Percentiles rank a stretch among this genome's conserved stretches.
These are phyloP conservation scores for Ceratobasidium sp. DNA, from an alignment of 1,284 basidiomycete species.

Conservation along the genomic window DNA sequence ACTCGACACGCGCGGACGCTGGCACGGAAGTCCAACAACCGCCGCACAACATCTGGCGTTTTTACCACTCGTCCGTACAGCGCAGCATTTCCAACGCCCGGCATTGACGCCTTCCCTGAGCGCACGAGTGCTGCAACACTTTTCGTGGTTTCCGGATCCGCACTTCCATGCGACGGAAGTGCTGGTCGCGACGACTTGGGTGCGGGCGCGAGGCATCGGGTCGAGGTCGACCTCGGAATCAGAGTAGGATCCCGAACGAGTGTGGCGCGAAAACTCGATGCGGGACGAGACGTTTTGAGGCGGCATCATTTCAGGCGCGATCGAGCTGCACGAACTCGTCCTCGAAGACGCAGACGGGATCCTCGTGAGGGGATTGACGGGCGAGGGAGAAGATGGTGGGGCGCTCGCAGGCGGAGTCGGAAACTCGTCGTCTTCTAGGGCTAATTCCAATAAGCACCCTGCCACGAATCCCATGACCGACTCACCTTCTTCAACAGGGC, in stretches of 20 bases:
- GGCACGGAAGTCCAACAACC: slow-evolving; percentile 18
- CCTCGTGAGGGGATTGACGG: neutral
- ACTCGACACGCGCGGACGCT: slow-evolving; percentile 29
- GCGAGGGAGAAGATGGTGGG: slow-evolving; percentile 19
- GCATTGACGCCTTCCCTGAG: neutral
- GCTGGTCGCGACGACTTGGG: neutral
- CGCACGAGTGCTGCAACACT: slow-evolving; percentile 17
- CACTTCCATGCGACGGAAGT: slow-evolving; percentile 31
- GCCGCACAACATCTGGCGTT: slow-evolving; percentile 26
- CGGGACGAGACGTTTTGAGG: slow-evolving; percentile 13
- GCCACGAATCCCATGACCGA: neutral
- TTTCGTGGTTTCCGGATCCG: slow-evolving; percentile 22
- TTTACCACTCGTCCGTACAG: slow-evolving; percentile 16
- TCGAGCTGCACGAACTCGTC: slow-evolving; percentile 20
- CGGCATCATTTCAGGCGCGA: slow-evolving; percentile 6
- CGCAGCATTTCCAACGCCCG: slow-evolving; percentile 26
- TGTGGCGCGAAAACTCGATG: slow-evolving; percentile 34
- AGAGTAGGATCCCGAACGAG: slow-evolving; percentile 18
- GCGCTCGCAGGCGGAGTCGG: slow-evolving; percentile 21
- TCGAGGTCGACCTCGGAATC: slow-evolving; percentile 33
- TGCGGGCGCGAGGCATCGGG: neutral
- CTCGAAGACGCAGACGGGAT: slow-evolving; percentile 2
- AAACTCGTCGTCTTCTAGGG: slow-evolving; percentile 13
- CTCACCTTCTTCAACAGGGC: neutral
- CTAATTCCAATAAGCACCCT: neutral